These are phyloP conservation scores for Jacaranda mimosifolia DNA, from an alignment of 257 asterid genomes.

Conservation along the genomic window DNA sequence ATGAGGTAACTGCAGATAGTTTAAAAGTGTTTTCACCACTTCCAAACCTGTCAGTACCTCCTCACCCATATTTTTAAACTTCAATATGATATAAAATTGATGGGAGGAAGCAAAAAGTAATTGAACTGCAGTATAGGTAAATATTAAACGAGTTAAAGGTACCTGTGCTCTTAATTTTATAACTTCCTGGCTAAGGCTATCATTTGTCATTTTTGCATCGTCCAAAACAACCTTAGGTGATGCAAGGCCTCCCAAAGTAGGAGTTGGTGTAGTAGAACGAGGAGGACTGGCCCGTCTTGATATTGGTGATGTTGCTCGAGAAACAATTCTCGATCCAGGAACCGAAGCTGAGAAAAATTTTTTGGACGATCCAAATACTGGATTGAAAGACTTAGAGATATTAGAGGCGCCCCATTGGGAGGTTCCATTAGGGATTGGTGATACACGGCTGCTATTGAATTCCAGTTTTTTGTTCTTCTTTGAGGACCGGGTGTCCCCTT, in stretches of 20 bases:
- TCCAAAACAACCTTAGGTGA: constrained; percentile 67
- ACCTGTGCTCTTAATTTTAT: constrained; percentile 83
- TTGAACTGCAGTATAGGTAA: constrained; percentile 25
- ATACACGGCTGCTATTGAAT: constrained; percentile 79
- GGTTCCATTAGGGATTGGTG: constrained; percentile 80
- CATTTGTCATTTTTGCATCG: constrained; percentile 61
- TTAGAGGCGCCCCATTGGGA: constrained; percentile 72
- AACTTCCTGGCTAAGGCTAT: constrained; percentile 75
- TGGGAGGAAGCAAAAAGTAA: constrained; percentile 14
- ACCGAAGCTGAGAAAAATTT: constrained; percentile 89
- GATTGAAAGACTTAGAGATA: constrained; percentile 75
- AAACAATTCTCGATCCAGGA: constrained; percentile 92
- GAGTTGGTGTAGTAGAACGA: constrained; percentile 93
- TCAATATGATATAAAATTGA: constrained; percentile 11
- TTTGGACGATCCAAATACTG: constrained; percentile 83
- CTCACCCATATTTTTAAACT: constrained; percentile 19
- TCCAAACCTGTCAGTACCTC: constrained; percentile 24
- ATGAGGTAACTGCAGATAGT: constrained; percentile 12
- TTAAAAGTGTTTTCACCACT: constrained; percentile 30
- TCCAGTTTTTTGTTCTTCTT: constrained; percentile 77
- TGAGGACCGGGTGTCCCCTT: constrained; percentile 60
- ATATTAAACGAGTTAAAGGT: constrained; percentile 23
- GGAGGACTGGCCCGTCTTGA: constrained; percentile 88
- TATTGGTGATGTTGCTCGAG: constrained; percentile 95
- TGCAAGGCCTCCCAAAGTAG: constrained; percentile 84